These are phyloP conservation scores for Lathyrus oleraceus DNA, from an alignment of 306 rosid genomes.

Conservation along the genomic window DNA sequence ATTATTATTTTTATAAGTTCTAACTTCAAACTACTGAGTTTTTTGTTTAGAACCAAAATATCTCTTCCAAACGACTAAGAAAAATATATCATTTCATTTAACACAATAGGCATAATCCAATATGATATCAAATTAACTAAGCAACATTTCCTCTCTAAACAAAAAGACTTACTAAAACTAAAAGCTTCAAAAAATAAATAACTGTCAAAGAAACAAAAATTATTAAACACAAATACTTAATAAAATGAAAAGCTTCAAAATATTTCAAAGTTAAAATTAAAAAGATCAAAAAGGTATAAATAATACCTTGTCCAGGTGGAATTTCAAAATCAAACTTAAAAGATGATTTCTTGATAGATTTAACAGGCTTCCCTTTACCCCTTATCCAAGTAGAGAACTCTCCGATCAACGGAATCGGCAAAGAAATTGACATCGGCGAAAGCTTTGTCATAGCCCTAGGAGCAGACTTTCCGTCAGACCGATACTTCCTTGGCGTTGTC, in stretches of 20 bases:
- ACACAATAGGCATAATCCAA: too few relatives aligned
- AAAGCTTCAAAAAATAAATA: too few relatives aligned
- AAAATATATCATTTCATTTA: too few relatives aligned
- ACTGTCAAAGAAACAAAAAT: too few relatives aligned
- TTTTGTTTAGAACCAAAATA: too few relatives aligned
- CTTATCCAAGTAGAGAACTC: constrained; percentile 80
- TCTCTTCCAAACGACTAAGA: too few relatives aligned
- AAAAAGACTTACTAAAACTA: too few relatives aligned
- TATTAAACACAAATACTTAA: neutral
- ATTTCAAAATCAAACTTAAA: constrained; percentile 62
- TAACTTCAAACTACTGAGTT: too few relatives aligned
- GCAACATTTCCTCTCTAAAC: too few relatives aligned
- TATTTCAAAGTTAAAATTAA: constrained; percentile 25
- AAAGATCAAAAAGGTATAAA: constrained; percentile 32
- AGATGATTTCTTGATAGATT: constrained; percentile 70
- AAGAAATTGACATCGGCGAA: constrained; percentile 96
- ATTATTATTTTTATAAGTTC: too few relatives aligned
- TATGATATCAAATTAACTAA: too few relatives aligned
- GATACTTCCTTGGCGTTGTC: constrained; percentile 78
- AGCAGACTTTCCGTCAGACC: constrained; percentile 53
- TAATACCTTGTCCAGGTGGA: constrained; percentile 42
- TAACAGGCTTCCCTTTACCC: constrained; percentile 67
- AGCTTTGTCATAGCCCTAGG: constrained; percentile 49
- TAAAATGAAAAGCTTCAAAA: constrained; percentile 33
- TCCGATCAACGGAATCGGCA: constrained; percentile 92